phyloP scores from a whole-genome alignment of 78 protist genomes.

The Polysphondylium violaceum region DNA sequence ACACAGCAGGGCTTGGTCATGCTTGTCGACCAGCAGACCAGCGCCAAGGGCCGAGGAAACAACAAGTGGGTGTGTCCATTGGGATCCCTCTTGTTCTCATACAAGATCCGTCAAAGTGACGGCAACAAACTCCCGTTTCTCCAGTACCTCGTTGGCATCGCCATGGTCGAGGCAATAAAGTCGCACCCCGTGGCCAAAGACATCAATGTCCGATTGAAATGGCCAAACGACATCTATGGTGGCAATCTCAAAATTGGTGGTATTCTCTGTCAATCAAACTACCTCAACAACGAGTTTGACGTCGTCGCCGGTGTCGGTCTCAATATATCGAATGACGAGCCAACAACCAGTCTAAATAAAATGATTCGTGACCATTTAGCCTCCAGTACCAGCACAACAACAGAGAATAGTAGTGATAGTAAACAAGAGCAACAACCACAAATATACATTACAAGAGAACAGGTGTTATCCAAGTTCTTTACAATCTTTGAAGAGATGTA shows the following conservation, averaged over 20 bases:
- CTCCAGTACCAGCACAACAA: not conserved
- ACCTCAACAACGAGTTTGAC: slow-evolving; percentile 15
- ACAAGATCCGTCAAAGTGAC: slow-evolving; percentile 33
- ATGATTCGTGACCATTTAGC: not conserved
- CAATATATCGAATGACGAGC: slow-evolving; percentile 45
- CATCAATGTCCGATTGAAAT: slow-evolving; percentile 16
- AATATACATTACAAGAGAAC: slow-evolving; percentile 28
- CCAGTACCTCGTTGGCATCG: slow-evolving; percentile 50
- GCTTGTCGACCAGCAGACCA: slow-evolving; percentile 29
- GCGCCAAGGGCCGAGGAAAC: slow-evolving; percentile 60
- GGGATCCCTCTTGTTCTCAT: slow-evolving; percentile 60
- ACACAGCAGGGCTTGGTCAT: slow-evolving; percentile 47
- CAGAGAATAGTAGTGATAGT: no score
- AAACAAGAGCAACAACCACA: not conserved
- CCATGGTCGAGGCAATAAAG: slow-evolving; percentile 53
- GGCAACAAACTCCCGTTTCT: slow-evolving; percentile 56
- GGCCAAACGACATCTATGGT: slow-evolving; percentile 78
- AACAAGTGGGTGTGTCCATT: slow-evolving; percentile 62
- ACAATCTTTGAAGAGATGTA: slow-evolving; percentile 52
- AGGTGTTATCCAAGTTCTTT: slow-evolving; percentile 24
- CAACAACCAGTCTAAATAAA: slow-evolving; percentile 25
- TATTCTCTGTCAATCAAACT: slow-evolving; percentile 70
- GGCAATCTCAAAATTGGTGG: slow-evolving; percentile 57
- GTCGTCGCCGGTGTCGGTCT: slow-evolving; percentile 58
- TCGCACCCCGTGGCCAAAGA: not conserved